phyloP scores from a whole-genome alignment of 1,139 yeast genomes.

The Spathaspora sp. region DNA sequence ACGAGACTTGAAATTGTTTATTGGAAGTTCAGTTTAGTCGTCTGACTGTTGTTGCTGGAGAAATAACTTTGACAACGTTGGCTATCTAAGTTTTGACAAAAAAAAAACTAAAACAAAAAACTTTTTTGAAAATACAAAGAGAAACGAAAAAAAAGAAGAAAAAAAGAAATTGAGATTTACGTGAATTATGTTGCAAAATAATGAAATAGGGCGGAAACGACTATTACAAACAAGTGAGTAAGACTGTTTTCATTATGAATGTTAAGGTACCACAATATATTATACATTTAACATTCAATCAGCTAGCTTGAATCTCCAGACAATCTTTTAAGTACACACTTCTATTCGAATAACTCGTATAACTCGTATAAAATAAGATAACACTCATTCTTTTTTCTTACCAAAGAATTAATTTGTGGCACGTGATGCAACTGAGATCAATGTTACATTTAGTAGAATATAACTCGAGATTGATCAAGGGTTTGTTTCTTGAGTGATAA shows the following conservation, averaged over 20 bases:
- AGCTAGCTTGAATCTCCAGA: neutral
- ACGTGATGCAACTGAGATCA: neutral
- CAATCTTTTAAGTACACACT: neutral
- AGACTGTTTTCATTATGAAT: no score
- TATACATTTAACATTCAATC: neutral
- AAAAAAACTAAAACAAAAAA: neutral
- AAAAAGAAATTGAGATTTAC: neutral
- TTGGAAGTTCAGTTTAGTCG: neutral
- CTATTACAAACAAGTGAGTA: no score
- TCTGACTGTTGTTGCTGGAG: neutral
- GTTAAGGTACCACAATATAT: no score
- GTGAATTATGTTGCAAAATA: neutral
- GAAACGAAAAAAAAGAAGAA: neutral
- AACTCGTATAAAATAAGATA: neutral
- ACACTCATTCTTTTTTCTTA: neutral
- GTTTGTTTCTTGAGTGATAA: no score
- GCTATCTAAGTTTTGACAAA: neutral
- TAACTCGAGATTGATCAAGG: no score
- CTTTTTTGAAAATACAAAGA: neutral
- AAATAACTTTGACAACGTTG: neutral
- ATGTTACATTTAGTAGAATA: no score
- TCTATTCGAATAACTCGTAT: neutral
- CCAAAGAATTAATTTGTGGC: neutral
- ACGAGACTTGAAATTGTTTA: neutral
- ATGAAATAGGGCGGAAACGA: neutral